Percentiles rank a stretch among this genome's conserved stretches.
Evolutionary conservation across 2,329 filamentous ascomycete genomes (phyloP).

Genomic region (Exophiala sp.): DNA sequence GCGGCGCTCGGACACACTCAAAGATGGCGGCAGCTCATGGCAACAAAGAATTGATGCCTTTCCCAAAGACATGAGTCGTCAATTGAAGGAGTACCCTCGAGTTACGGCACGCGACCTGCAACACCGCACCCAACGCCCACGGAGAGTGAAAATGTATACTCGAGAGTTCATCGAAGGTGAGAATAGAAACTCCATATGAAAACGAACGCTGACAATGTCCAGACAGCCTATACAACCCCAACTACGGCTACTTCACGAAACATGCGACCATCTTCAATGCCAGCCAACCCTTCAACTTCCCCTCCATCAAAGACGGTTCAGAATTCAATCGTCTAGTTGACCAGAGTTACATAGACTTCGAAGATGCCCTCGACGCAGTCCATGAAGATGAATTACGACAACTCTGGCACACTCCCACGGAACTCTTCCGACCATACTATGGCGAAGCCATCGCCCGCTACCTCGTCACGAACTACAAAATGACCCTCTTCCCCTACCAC

Average conservation of each 20-base stretch:
- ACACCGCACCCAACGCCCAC: slow-evolving; percentile 69
- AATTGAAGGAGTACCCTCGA: slow-evolving; percentile 77
- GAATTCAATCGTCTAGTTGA: slow-evolving; percentile 77
- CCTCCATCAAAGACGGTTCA: slow-evolving; percentile 72
- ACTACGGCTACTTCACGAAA: slow-evolving; percentile 95
- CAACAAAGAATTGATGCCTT: slow-evolving; percentile 76
- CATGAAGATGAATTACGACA: slow-evolving; percentile 74
- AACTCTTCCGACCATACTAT: slow-evolving; percentile 94
- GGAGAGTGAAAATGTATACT: slow-evolving; percentile 91
- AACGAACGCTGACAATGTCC: slow-evolving; percentile 12
- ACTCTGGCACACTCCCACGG: slow-evolving; percentile 97
- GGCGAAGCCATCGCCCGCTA: slow-evolving; percentile 97
- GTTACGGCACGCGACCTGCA: slow-evolving; percentile 80
- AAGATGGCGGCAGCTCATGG: slow-evolving; percentile 69
- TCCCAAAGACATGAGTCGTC: slow-evolving; percentile 70
- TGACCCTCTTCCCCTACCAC: slow-evolving; percentile 90
- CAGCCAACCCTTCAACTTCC: slow-evolving; percentile 87
- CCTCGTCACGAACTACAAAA: slow-evolving; percentile 90
- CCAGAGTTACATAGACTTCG: slow-evolving; percentile 80
- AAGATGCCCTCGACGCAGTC: slow-evolving; percentile 75
- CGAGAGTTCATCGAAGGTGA: slow-evolving; percentile 94
- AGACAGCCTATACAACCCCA: slow-evolving; percentile 92
- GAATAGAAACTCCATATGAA: slow-evolving; percentile 9
- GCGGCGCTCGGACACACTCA: slow-evolving; percentile 36
- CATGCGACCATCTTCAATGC: slow-evolving; percentile 95